A percentile compares a stretch with the other conserved stretches of the same genome.
Evolutionary conservation across 495 filamentous ascomycete genomes (phyloP).

Genomic region (Cercophora scortea): DNA sequence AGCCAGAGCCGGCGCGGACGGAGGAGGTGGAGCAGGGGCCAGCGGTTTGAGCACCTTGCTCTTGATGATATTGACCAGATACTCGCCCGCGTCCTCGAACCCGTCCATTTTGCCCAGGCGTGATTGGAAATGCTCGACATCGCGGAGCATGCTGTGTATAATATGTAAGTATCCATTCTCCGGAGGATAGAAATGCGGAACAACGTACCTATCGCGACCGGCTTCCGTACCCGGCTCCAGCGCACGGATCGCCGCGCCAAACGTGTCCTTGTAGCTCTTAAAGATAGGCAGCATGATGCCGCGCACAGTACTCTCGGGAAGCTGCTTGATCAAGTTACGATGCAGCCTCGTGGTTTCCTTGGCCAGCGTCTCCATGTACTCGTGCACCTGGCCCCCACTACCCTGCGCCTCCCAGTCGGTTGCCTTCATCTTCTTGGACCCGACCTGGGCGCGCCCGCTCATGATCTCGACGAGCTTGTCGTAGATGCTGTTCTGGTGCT

Average conservation of each 20-base stretch:
- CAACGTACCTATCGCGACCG: slow-evolving; percentile 63
- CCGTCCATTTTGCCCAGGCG: slow-evolving; percentile 75
- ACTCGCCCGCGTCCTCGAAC: slow-evolving; percentile 60
- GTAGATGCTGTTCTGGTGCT: slow-evolving; percentile 88
- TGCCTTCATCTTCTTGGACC: slow-evolving; percentile 67
- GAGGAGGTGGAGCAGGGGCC: slow-evolving; percentile 5
- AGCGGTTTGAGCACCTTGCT: slow-evolving; percentile 43
- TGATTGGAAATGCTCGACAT: slow-evolving; percentile 68
- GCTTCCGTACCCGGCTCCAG: slow-evolving; percentile 56
- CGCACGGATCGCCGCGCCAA: slow-evolving; percentile 66
- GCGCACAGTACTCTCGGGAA: slow-evolving; percentile 67
- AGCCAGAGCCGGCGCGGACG: neutral
- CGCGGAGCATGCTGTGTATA: slow-evolving; percentile 60
- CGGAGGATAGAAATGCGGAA: neutral
- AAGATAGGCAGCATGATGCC: slow-evolving; percentile 93
- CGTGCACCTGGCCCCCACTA: slow-evolving; percentile 36
- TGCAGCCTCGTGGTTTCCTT: slow-evolving; percentile 87
- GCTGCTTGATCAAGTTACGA: slow-evolving; percentile 76
- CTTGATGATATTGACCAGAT: slow-evolving; percentile 59
- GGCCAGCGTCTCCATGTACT: slow-evolving; percentile 86
- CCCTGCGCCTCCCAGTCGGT: slow-evolving; percentile 61
- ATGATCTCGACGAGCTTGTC: slow-evolving; percentile 97
- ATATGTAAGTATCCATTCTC: slow-evolving; percentile 11
- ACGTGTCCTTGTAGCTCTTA: slow-evolving; percentile 74
- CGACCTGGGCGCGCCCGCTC: slow-evolving; percentile 64